phyloP scores from a whole-genome alignment of 768 basidiomycete species.

The Rhizopogon salebrosus region DNA sequence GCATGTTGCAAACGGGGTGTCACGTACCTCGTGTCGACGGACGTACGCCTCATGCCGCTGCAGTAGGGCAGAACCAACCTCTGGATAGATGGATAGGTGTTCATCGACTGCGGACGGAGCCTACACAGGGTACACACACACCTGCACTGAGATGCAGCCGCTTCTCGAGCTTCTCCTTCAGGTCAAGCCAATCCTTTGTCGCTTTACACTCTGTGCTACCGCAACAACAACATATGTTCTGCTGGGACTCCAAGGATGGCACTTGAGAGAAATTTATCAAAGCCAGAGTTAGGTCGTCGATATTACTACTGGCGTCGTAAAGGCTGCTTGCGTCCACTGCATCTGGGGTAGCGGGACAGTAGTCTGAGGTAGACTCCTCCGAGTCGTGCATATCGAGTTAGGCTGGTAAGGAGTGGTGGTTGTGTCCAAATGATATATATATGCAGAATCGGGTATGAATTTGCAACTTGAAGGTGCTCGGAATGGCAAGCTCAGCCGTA shows the following conservation, averaged over 20 bases:
- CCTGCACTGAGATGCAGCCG: constrained; percentile 83
- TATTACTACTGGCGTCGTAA: constrained; percentile 51
- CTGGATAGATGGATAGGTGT: constrained; percentile 38
- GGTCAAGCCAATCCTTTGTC: constrained; percentile 53
- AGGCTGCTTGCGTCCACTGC: constrained; percentile 48
- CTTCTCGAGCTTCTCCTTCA: constrained; percentile 69
- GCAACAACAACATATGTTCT: constrained; percentile 58
- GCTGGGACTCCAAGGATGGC: constrained; percentile 65
- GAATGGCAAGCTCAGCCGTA: neutral
- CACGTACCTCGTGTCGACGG: constrained; percentile 58
- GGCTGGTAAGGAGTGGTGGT: neutral
- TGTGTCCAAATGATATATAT: neutral
- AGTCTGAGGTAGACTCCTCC: constrained; percentile 10
- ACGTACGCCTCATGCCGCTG: constrained; percentile 86
- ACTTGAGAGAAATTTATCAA: constrained; percentile 67
- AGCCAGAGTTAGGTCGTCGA: constrained; percentile 77
- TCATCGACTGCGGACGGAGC: neutral
- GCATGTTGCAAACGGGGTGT: constrained; percentile 4
- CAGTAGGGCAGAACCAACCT: constrained; percentile 86
- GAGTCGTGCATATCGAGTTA: constrained; percentile 16
- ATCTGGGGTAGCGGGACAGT: constrained; percentile 42
- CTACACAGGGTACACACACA: constrained; percentile 33
- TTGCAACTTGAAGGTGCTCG: constrained; percentile 2
- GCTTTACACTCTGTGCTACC: constrained; percentile 61
- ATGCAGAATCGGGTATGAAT: neutral